phyloP scores from a whole-genome alignment of 257 asterid species.

The Buddleja alternifolia region DNA sequence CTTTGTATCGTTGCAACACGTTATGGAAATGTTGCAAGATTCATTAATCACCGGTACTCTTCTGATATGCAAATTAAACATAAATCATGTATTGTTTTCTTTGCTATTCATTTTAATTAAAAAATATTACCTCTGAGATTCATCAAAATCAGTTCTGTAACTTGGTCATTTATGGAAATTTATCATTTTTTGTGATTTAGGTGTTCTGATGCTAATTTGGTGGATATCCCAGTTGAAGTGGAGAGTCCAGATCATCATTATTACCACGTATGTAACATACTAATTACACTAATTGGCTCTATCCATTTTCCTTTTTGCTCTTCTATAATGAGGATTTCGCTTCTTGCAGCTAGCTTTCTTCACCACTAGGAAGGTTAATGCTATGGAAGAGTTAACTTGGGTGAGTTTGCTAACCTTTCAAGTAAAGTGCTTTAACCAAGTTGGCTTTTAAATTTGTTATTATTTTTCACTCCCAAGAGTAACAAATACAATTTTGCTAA shows the following conservation, averaged over 20 bases:
- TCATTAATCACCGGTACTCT: conserved; percentile 62
- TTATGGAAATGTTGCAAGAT: conserved; percentile 65
- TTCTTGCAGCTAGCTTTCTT: conserved; percentile 64
- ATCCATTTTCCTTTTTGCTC: background rate
- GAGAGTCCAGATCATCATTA: conserved; percentile 70
- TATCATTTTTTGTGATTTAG: conserved; percentile 30
- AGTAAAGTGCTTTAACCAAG: background rate
- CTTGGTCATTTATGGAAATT: background rate
- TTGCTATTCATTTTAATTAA: no score
- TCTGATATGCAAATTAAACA: background rate
- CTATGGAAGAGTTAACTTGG: conserved; percentile 73
- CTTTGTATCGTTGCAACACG: conserved; percentile 58
- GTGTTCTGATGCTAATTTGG: conserved; percentile 64
- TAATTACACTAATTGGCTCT: background rate
- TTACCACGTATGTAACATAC: conserved; percentile 54
- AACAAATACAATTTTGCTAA: background rate
- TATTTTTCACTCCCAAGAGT: background rate
- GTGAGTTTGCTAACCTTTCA: conserved; percentile 35
- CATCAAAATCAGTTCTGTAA: background rate
- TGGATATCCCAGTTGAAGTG: conserved; percentile 69
- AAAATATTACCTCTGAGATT: no score
- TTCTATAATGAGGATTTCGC: background rate
- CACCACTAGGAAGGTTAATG: conserved; percentile 53
- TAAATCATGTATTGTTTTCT: background rate
- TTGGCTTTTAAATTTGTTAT: background rate